Base-by-base conservation (phyloP, 768 basidiomycete genomes). In the Candolleomyces efflorescens region DNA sequence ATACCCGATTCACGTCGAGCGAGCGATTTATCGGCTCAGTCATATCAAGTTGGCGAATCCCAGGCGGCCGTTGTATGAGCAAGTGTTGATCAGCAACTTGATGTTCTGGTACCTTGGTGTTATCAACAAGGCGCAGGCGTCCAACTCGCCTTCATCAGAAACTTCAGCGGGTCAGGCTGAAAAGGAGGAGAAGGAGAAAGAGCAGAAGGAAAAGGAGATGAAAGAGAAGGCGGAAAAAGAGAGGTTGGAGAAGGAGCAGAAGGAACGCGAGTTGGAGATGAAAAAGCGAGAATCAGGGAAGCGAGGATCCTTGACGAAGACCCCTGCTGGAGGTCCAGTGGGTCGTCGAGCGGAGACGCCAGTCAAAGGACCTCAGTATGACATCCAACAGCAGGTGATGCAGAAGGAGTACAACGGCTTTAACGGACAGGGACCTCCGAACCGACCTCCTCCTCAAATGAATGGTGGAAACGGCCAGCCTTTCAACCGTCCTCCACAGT, bases 51-150 rank as follows among this genome's bases (percentile, higher is more conserved):
- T 99, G 46, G 97, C 97, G 20, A 99, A 98, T 73, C 95, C 97
- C 9, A 82, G 97, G 58, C 82, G 97, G 46, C 95, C 97, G 24
- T 79, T 99, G 17, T 98, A 97, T 67, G 97, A 99, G 76, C 97
- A 99, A 72, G 97, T 90, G 54, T 76, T 92, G 57, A 93, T 92
- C 71, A 92, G 89, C 68, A 94, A 94, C 68, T 76, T 94, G 65
- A 97, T 96, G 93, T 98, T 99, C 79, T 99, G 97, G 97, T 99
- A 98, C 69, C 81, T 99, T 38, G 93, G 95, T 12, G 87, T 98
- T 63, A 98, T 98, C 74, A 97, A 98, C 73, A 94, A 96, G 73
- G 83, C 92, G 18, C 88, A 87, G 65, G 81, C 67, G 53, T 75
- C 79, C 13, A 71, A 76, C 3, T 68, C 75, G 60, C 37, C 72